Percentiles rank a stretch among this genome's conserved stretches.
Conservation (phyloP, 2,329 filamentous ascomycete species). For the Dactylonectria macrodidyma region DNA sequence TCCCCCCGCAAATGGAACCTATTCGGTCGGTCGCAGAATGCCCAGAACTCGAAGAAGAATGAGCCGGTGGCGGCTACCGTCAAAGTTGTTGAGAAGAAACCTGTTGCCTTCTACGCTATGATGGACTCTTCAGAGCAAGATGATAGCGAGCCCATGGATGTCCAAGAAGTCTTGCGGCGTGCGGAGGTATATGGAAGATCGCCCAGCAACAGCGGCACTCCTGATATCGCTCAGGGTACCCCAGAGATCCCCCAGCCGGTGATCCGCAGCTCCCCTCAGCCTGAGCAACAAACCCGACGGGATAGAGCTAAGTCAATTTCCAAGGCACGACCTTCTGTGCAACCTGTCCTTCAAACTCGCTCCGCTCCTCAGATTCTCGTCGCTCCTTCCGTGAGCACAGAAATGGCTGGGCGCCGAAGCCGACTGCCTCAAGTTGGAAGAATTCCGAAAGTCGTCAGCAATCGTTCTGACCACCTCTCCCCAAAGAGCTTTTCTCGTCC, state of each 20-base stretch:
- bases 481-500: slow-evolving; percentile 89
- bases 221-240: slow-evolving; percentile 34
- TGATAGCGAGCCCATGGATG: slow-evolving; percentile 58
- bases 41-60: slow-evolving; percentile 57
- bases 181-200: slow-evolving; percentile 57
- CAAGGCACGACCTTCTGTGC: slow-evolving; percentile 27
- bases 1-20: slow-evolving; percentile 76
- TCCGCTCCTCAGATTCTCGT: slow-evolving; percentile 15
- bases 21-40: slow-evolving; percentile 69
- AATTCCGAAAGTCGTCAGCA: slow-evolving; percentile 86
- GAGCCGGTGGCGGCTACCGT: slow-evolving; percentile 64
- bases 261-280: slow-evolving; percentile 27
- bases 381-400: slow-evolving; percentile 18
- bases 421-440: slow-evolving; percentile 86
- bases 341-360: slow-evolving; percentile 20
- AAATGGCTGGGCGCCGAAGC: slow-evolving; percentile 57
- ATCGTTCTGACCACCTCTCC: slow-evolving; percentile 75
- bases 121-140: slow-evolving; percentile 72
- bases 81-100: slow-evolving; percentile 65
- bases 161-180: slow-evolving; percentile 65
- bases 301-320: slow-evolving; percentile 14
- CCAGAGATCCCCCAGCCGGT: slow-evolving; percentile 34
- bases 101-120: slow-evolving; percentile 73
- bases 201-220: slow-evolving; percentile 32
- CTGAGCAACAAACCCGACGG: slow-evolving; percentile 18